Percentiles rank a stretch among this genome's conserved stretches.
Conservation (phyloP, 768 basidiomycete species). For the Serendipita vermifera region DNA sequence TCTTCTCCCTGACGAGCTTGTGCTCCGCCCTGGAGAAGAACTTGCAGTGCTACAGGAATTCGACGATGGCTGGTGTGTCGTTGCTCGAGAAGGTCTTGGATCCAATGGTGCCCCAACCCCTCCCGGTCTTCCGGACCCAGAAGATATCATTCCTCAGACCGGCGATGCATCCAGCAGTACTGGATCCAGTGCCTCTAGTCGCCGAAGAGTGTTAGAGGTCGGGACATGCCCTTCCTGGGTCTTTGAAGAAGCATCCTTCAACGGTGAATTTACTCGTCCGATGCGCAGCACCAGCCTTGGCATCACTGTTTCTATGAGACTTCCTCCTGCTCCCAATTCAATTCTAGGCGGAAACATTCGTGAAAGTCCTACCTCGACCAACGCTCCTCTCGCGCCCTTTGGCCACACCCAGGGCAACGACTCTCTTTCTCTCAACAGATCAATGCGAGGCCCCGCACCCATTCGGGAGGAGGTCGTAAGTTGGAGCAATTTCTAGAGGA, state of each 20-base stretch:
- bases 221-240: constrained; percentile 69
- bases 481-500: constrained; percentile 7
- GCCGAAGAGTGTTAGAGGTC: constrained; percentile 29
- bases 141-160: neutral
- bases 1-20: constrained; percentile 61
- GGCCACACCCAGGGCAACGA: neutral
- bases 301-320: constrained; percentile 32
- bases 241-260: constrained; percentile 26
- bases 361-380: neutral
- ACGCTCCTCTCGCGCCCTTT: neutral
- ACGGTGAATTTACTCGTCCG: constrained; percentile 31
- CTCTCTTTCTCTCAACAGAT: neutral
- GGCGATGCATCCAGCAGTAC: neutral
- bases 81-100: constrained; percentile 36
- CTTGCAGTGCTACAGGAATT: constrained; percentile 52
- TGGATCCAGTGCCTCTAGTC: neutral
- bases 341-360: neutral
- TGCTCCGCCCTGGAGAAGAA: constrained; percentile 43
- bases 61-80: constrained; percentile 73
- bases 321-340: neutral
- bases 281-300: constrained; percentile 51
- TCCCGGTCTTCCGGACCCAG: neutral
- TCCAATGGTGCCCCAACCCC: constrained; percentile 6
- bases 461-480: neutral
- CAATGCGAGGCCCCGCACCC: neutral